Percentiles rank a stretch among this genome's conserved stretches.
Conservation (phyloP, 768 basidiomycete genomes). For the Tricholomella constricta region DNA sequence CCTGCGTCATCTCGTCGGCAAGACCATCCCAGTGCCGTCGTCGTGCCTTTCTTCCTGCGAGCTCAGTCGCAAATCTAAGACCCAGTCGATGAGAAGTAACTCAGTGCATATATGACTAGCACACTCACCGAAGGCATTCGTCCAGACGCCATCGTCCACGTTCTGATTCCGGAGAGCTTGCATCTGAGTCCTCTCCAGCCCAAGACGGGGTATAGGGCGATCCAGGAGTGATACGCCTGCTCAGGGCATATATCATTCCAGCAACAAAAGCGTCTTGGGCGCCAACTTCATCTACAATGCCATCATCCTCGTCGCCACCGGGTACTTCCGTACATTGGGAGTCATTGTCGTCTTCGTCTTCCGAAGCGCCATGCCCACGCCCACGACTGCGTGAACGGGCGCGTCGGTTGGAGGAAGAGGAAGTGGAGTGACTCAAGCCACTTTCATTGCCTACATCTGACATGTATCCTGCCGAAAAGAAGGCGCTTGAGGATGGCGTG, state of each 20-base stretch:
- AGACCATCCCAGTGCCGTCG: slow-evolving; percentile 66
- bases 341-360: slow-evolving; percentile 54
- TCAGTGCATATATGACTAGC: background rate
- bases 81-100: background rate
- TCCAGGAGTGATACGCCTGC: slow-evolving; percentile 70
- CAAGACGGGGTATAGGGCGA: slow-evolving; percentile 70
- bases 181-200: slow-evolving; percentile 37
- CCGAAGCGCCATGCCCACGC: slow-evolving; percentile 32
- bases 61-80: slow-evolving; percentile 78
- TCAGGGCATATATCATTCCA: slow-evolving; percentile 85
- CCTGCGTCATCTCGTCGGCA: slow-evolving; percentile 69
- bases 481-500: slow-evolving; percentile 55
- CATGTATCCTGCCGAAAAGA: slow-evolving; percentile 43
- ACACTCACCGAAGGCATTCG: slow-evolving; percentile 71
- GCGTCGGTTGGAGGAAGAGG: slow-evolving; percentile 19
- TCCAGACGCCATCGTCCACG: slow-evolving; percentile 74
- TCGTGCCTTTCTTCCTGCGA: slow-evolving; percentile 75
- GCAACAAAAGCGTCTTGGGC: slow-evolving; percentile 84
- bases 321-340: slow-evolving; percentile 63
- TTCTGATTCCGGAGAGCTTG: slow-evolving; percentile 36
- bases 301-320: slow-evolving; percentile 37
- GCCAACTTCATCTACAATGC: slow-evolving; percentile 69
- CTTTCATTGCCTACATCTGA: slow-evolving; percentile 27
- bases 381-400: slow-evolving; percentile 18
- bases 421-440: slow-evolving; percentile 27